These are phyloP conservation scores for Osmanthus fragrans DNA, from an alignment of 257 asterid species.

Conservation along the genomic window DNA sequence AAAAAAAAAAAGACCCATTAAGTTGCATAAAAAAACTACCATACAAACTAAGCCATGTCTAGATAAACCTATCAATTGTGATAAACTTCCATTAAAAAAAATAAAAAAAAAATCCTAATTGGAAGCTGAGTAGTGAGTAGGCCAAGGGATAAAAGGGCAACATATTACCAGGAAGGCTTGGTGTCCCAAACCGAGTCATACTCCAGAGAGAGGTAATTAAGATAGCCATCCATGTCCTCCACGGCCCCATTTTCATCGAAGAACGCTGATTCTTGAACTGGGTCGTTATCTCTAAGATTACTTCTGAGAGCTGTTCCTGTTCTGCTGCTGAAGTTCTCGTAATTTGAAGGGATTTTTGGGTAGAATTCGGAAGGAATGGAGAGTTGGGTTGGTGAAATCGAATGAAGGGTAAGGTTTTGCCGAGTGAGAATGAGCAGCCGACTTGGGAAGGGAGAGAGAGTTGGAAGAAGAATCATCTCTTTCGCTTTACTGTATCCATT, in stretches of 20 bases:
- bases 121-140: neutral
- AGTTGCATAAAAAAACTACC: no score
- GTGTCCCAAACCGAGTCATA: slow-evolving; percentile 96
- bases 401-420: slow-evolving; percentile 15
- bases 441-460: slow-evolving; percentile 34
- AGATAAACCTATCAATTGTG: neutral
- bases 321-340: slow-evolving; percentile 11
- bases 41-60: neutral
- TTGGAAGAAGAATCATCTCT: slow-evolving; percentile 32
- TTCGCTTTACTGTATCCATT: neutral
- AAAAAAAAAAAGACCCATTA: no score
- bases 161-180: slow-evolving; percentile 77
- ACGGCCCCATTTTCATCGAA: slow-evolving; percentile 80
- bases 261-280: slow-evolving; percentile 37
- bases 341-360: slow-evolving; percentile 6
- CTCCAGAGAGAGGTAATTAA: slow-evolving; percentile 78
- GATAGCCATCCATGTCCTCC: slow-evolving; percentile 91
- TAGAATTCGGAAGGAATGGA: slow-evolving; percentile 10
- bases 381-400: slow-evolving; percentile 28
- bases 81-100: neutral
- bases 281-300: slow-evolving; percentile 40
- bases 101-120: neutral
- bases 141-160: neutral
- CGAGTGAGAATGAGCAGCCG: slow-evolving; percentile 16
- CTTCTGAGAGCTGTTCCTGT: slow-evolving; percentile 28